phyloP scores from a whole-genome alignment of 2,329 filamentous ascomycete species.

The Paraconiothyrium brasiliense region DNA sequence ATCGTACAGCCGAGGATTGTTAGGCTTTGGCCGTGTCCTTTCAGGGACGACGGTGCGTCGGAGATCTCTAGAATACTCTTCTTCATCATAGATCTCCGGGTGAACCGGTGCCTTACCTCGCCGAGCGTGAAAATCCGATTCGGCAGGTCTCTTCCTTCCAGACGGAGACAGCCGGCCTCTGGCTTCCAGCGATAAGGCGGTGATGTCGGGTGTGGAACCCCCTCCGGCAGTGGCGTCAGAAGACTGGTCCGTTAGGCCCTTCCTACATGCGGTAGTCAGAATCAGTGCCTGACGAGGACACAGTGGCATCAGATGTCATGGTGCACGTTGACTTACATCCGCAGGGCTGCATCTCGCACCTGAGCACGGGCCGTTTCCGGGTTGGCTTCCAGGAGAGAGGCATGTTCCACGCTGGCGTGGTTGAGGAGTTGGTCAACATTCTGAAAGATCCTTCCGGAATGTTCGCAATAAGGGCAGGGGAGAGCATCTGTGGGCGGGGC shows the following conservation, averaged over 20 bases:
- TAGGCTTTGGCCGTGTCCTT: conserved; percentile 27
- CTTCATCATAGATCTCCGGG: conserved; percentile 33
- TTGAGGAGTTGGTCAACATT: conserved; percentile 32
- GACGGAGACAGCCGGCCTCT: conserved; percentile 34
- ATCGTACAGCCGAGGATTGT: conserved; percentile 34
- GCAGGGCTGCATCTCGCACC: conserved; percentile 33
- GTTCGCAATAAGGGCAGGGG: conserved; percentile 42
- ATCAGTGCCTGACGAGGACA: conserved; percentile 8
- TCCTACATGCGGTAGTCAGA: conserved; percentile 27
- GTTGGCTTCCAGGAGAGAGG: conserved; percentile 26
- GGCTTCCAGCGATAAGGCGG: conserved; percentile 35
- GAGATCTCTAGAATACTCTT: conserved; percentile 38
- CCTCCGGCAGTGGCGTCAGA: conserved; percentile 39
- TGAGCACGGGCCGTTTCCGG: conserved; percentile 32
- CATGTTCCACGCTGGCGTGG: conserved; percentile 43
- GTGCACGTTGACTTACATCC: conserved; percentile 30
- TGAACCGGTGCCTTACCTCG: conserved; percentile 36
- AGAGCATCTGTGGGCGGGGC: conserved; percentile 27
- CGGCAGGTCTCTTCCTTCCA: conserved; percentile 42
- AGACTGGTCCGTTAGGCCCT: conserved; percentile 28
- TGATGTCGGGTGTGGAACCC: conserved; percentile 42
- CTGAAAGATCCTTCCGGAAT: conserved; percentile 42
- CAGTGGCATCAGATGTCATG: conserved; percentile 11
- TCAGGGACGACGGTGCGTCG: conserved; percentile 27
- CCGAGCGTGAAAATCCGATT: conserved; percentile 35